phyloP scores from a whole-genome alignment of 2,329 filamentous ascomycete species.

The Calonectria pseudoreteaudii region DNA sequence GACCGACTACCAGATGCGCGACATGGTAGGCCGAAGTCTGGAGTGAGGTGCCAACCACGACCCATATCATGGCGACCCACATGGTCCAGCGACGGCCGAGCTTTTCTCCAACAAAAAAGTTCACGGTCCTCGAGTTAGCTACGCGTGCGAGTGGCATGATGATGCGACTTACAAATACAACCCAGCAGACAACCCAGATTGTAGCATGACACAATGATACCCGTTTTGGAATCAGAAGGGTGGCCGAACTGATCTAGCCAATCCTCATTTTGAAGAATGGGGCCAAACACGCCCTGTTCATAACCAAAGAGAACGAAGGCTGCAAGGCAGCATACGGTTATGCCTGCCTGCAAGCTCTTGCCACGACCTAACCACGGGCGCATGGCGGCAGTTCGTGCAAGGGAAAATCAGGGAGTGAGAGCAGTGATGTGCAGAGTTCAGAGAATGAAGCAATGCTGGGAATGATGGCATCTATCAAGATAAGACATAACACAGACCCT shows the following conservation, averaged over 20 bases:
- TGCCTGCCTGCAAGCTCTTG: not conserved
- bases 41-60: not conserved
- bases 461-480: not conserved
- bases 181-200: not conserved
- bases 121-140: not conserved
- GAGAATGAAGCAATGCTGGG: not conserved
- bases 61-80: not conserved
- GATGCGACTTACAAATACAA: not conserved
- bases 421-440: not conserved
- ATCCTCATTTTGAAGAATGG: not conserved
- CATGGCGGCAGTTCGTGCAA: not conserved
- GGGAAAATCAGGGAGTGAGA: not conserved
- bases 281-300: not conserved
- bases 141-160: not conserved
- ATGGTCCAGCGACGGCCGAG: not conserved
- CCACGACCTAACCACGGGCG: not conserved
- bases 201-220: not conserved
- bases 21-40: not conserved
- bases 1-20: not conserved
- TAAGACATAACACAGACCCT: not conserved
- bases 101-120: not conserved
- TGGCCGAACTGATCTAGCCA: not conserved
- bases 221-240: not conserved
- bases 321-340: not conserved
- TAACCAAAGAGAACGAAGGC: not conserved